Evolutionary conservation across 1,139 yeast species (phyloP).

Genomic region (Kodamaea derodonti): DNA sequence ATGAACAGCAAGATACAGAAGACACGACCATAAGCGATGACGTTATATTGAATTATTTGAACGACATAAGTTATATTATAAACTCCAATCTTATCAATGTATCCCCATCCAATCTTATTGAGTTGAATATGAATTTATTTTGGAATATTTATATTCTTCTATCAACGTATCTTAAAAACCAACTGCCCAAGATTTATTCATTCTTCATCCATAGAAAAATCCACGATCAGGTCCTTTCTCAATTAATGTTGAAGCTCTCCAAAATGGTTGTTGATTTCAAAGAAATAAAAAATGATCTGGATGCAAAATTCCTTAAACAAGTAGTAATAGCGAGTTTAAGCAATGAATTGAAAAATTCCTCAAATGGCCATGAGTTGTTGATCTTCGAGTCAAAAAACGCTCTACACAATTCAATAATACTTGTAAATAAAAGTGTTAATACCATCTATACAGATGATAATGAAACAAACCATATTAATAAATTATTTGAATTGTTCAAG

Average conservation of each 20-base stretch:
- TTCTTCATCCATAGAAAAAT: slow-evolving; percentile 29
- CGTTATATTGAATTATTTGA: slow-evolving; percentile 41
- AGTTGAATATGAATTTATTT: slow-evolving; percentile 25
- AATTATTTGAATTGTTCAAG: slow-evolving; percentile 36
- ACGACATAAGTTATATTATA: slow-evolving; percentile 32
- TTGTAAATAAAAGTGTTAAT: slow-evolving; percentile 39
- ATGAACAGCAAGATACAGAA: slow-evolving; percentile 10
- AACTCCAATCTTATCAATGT: slow-evolving; percentile 14
- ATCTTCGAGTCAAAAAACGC: slow-evolving; percentile 38
- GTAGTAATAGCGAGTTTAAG: slow-evolving; percentile 35
- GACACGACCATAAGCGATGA: slow-evolving; percentile 15
- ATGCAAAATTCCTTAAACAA: slow-evolving; percentile 28
- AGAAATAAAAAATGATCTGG: slow-evolving; percentile 15
- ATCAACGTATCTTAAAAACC: slow-evolving; percentile 33
- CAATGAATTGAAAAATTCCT: slow-evolving; percentile 41
- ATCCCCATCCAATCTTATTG: slow-evolving; percentile 19
- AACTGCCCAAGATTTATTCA: slow-evolving; percentile 38
- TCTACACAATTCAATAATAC: slow-evolving; percentile 45
- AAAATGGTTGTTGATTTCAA: slow-evolving; percentile 19
- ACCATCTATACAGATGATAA: slow-evolving; percentile 2
- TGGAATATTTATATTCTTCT: slow-evolving; percentile 44
- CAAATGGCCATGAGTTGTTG: slow-evolving; percentile 25
- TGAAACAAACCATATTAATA: slow-evolving; percentile 1
- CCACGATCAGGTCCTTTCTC: slow-evolving; percentile 4
- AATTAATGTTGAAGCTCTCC: slow-evolving; percentile 13